Base-by-base conservation (phyloP, 2,329 filamentous ascomycete species). In the Fusarium brachygibbosum region DNA sequence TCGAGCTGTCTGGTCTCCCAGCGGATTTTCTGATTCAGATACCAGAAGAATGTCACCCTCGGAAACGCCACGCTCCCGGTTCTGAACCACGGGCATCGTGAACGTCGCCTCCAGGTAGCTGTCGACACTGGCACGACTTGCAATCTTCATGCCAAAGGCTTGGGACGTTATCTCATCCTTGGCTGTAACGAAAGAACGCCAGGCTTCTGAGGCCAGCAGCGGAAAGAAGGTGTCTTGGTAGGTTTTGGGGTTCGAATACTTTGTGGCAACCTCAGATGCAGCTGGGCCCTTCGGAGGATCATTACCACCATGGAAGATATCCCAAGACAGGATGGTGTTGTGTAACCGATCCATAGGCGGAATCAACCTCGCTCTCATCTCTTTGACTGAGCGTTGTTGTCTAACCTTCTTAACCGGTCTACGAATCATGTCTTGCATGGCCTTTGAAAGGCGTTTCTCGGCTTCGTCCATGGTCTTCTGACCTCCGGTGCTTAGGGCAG, bases 191-290 rank as follows among this genome's bases (percentile, higher is more conserved):
- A 99, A 96, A 6, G 93, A 92, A 76, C 97, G 92, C 96, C 96
- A 99, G 31, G 95, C 95, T 82, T 99, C 96, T 28, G 97, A 91
- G 31, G 96, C 89, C 34, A 99, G 85, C 23, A 99, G 84, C 8
- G 95, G 94, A 70, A 97, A 90, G 79, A 99, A 99, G 0, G 94
- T 97, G 62, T 88, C 86, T 77, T 97, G 93, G 77, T 99, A 99
- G 50, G 92, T 90, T 42, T 82, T 82, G 1, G 94, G 92, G 71
- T 93, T 90, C 29, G 84, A 79, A 79, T 97, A 99, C 1, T 88
- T 88, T 65, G 93, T 91, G 7, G 91, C 90, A 13, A 99, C 95
- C 55, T 88, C 84, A 46, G 86, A 88, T 75, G 95, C 97, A 44
- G 88, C 85, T 48, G 90, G 89, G 17, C 88, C 88, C 52, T 88